phyloP scores from a whole-genome alignment of 1,284 basidiomycete genomes.

The Moesziomyces antarcticus region DNA sequence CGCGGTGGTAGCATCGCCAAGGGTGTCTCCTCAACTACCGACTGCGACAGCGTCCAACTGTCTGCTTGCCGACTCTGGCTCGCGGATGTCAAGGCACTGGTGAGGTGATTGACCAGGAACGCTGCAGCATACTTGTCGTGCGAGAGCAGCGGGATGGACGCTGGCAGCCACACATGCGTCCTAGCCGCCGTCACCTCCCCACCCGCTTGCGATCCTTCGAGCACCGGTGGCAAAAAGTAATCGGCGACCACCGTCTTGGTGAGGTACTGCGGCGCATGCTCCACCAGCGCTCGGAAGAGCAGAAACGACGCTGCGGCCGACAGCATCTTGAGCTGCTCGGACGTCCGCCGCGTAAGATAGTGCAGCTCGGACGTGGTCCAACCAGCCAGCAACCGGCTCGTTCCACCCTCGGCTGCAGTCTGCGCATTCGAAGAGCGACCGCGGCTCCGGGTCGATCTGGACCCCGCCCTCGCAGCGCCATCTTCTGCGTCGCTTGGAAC shows the following conservation, averaged over 20 bases:
- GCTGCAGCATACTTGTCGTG: constrained; percentile 31
- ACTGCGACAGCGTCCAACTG: constrained; percentile 1
- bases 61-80: background rate
- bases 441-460: constrained; percentile 14
- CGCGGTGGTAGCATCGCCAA: constrained; percentile 17
- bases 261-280: constrained; percentile 23
- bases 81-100: constrained; percentile 7
- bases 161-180: constrained; percentile 36
- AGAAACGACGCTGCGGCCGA: constrained; percentile 29
- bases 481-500: constrained; percentile 25
- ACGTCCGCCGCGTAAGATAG: constrained; percentile 31
- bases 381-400: constrained; percentile 20
- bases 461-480: background rate
- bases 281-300: constrained; percentile 22
- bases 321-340: constrained; percentile 34
- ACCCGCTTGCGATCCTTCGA: background rate
- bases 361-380: constrained; percentile 40
- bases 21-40: constrained; percentile 5
- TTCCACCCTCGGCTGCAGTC: no score
- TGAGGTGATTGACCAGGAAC: constrained; percentile 26
- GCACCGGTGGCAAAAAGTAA: constrained; percentile 36
- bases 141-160: constrained; percentile 34
- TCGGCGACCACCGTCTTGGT: constrained; percentile 26
- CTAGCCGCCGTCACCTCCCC: constrained; percentile 9
- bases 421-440: background rate